Evolutionary conservation across 176 grass and related monocot species (phyloP), one percentile per base, ranked within the genome.

Genomic region (Phoenix roebelenii): DNA sequence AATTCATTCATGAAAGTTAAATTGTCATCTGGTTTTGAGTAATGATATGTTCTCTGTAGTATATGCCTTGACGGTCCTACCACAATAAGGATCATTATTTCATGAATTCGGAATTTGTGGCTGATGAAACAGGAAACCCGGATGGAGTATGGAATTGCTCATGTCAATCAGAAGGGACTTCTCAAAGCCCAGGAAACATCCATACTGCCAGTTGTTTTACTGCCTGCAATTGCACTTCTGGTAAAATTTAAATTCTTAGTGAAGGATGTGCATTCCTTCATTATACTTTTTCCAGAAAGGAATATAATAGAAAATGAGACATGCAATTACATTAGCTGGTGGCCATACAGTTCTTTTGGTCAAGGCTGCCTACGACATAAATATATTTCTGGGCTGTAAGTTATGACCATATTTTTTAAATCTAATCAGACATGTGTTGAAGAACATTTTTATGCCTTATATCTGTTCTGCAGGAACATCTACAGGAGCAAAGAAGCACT

Each of bases 201-300:
- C 70, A 63, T 4, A 59, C 72, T 32, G 18, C 22, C 22, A 76
- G 71, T 30, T 91, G 84, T 73, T 98, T 98, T 63, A 78, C 75
- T 79, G 76, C 87, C 59, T 98, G 93, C 63, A 92, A 98, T 74
- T 98, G 93, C 81, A 98, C 84, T 60, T 83, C 76, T 0, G 87
- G 93, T 98, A 79, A 64, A 50, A 59, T 49, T 57, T 56, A 56
- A 17, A 19, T 52, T 14, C 23, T 23, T 26, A 3, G 26, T 68
- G 71, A 44, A 44, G 35, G 10, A 14, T 44, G 7, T 44, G 10
- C 2, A 44, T 44, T 44, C 35, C 35, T 44, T 44, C 10, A 44
- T 44, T 12, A 44, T 44, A 14, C 35, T 44, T 44, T 44, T 14
- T 44, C 2, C 35, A 14, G 35, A 44, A 12, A 44, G 35, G 9